phyloP scores from a whole-genome alignment of 495 filamentous ascomycete species.

The Aspergillus kassunensis region DNA sequence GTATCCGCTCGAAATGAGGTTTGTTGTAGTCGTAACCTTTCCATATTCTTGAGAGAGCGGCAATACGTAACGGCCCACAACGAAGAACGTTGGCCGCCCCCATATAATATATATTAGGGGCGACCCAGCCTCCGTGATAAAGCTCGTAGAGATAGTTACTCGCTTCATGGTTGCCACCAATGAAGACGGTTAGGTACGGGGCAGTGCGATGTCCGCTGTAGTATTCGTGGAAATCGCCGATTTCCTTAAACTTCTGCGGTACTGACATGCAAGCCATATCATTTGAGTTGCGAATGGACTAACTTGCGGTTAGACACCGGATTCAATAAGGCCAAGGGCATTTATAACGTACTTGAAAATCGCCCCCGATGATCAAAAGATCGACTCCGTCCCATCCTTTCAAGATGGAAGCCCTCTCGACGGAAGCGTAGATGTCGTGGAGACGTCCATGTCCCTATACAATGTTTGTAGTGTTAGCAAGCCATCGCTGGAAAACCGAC shows the following conservation, averaged over 20 bases:
- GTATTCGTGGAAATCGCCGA: conserved; percentile 91
- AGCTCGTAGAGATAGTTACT: conserved; percentile 82
- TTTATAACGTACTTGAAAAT: conserved; percentile 65
- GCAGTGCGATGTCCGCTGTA: conserved; percentile 75
- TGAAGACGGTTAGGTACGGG: conserved; percentile 85
- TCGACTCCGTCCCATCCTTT: conserved; percentile 76
- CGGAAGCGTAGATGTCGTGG: conserved; percentile 80
- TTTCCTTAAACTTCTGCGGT: conserved; percentile 72
- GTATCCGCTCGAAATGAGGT: conserved; percentile 79
- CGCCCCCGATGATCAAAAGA: conserved; percentile 81
- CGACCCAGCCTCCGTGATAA: conserved; percentile 95
- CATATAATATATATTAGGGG: conserved; percentile 94
- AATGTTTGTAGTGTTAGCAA: conserved; percentile 15
- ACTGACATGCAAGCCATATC: conserved; percentile 86
- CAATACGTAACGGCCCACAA: conserved; percentile 78
- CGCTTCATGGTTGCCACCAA: conserved; percentile 93
- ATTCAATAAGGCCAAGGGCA: neutral
- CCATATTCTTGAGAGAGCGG: conserved; percentile 91
- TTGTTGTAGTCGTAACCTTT: conserved; percentile 79
- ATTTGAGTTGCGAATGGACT: conserved; percentile 81
- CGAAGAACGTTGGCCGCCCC: conserved; percentile 86
- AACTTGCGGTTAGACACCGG: conserved; percentile 20
- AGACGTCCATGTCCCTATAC: conserved; percentile 83
- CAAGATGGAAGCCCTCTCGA: conserved; percentile 55
- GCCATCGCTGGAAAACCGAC: no score